Percentiles rank a stretch among this genome's conserved stretches.
Evolutionary conservation across 2,329 filamentous ascomycete genomes (phyloP).

Genomic region (Boeremia lycopersici): DNA sequence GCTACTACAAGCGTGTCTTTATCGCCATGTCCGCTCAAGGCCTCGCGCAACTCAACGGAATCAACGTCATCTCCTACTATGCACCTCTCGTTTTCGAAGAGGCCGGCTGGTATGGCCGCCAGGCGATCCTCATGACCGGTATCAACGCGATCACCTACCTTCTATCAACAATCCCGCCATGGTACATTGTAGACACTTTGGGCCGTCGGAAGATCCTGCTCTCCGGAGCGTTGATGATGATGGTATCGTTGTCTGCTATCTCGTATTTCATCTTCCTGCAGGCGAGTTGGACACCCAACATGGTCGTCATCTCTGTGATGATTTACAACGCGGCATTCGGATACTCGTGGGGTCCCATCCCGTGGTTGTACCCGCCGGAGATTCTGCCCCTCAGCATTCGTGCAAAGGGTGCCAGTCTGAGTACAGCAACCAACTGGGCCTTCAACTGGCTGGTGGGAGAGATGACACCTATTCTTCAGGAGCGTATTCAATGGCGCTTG

Average conservation of each 20-base stretch:
- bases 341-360: conserved; percentile 96
- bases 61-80: conserved; percentile 99
- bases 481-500: conserved; percentile 88
- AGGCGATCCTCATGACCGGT: conserved; percentile 95
- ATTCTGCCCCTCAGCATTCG: conserved; percentile 96
- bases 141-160: conserved; percentile 94
- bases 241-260: conserved; percentile 82
- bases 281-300: conserved; percentile 73
- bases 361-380: conserved; percentile 98
- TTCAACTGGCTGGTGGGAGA: conserved; percentile 98
- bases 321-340: conserved; percentile 98
- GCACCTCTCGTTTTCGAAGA: conserved; percentile 95
- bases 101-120: conserved; percentile 90
- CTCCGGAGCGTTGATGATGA: conserved; percentile 88
- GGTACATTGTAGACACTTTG: conserved; percentile 95
- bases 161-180: conserved; percentile 89
- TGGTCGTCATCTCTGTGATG: conserved; percentile 96
- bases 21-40: conserved; percentile 99
- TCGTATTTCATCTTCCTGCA: conserved; percentile 96
- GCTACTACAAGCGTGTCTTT: conserved; percentile 89
- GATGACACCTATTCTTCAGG: conserved; percentile 91
- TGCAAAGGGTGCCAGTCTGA: conserved; percentile 94
- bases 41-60: conserved; percentile 94
- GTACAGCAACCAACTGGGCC: conserved; percentile 96
- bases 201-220: conserved; percentile 88